Conservation (phyloP, 2,329 filamentous ascomycete species). For the Neoscytalidium dimidiatum region DNA sequence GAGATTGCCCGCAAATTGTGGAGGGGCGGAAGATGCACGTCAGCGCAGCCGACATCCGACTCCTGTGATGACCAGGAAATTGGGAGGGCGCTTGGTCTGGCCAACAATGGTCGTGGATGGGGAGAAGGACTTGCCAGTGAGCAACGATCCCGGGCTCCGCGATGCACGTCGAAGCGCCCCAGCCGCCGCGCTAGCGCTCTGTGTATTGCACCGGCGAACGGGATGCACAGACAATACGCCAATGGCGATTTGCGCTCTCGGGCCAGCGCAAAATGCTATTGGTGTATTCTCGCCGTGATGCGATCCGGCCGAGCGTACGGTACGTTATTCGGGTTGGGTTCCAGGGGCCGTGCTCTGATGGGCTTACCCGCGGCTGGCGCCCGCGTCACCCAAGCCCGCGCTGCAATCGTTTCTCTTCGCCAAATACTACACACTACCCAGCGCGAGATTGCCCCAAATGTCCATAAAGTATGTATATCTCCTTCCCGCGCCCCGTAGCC, state of each 20-base stretch:
- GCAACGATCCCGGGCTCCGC: background rate
- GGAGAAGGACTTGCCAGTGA: background rate
- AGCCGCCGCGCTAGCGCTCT: too few species aligned
- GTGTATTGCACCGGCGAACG: too few species aligned
- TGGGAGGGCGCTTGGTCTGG: background rate
- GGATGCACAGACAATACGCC: too few species aligned
- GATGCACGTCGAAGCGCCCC: constrained; percentile 1
- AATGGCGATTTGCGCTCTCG: too few species aligned
- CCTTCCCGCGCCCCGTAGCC: constrained; percentile 6
- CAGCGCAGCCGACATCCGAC: background rate
- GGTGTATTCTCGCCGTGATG: too few species aligned
- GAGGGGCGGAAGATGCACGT: background rate
- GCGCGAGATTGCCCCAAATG: constrained; percentile 27
- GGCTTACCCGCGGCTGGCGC: constrained; percentile 15
- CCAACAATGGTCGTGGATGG: constrained; percentile 4
- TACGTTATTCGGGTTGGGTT: too few species aligned
- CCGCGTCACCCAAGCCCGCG: constrained; percentile 14
- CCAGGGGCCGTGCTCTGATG: background rate
- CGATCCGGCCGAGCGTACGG: too few species aligned
- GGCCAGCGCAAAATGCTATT: too few species aligned
- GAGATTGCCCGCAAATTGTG: background rate
- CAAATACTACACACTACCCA: background rate
- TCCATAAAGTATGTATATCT: constrained; percentile 42
- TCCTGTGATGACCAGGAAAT: background rate
- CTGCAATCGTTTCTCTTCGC: constrained; percentile 5